Conservation (phyloP, 345 rosid species). For the Syzygium grande region DNA sequence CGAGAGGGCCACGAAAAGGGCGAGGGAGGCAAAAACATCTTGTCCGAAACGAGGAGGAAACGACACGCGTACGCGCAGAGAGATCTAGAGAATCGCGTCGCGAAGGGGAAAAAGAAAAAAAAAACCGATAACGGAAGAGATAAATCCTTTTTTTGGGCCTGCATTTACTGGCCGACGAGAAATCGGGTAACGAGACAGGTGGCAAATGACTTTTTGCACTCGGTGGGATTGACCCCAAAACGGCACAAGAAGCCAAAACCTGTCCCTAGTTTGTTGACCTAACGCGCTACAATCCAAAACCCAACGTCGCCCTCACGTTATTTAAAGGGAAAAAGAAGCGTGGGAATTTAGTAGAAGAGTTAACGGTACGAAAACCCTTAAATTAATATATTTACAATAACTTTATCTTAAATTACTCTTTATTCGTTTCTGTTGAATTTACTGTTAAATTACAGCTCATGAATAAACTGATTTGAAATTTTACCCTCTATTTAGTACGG, state of each 20-base stretch:
- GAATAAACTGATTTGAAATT: no score
- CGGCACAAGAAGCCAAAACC: constrained; percentile 26
- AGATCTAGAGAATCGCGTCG: neutral
- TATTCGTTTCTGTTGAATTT: no score
- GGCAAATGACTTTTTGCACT: neutral
- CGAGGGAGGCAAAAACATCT: neutral
- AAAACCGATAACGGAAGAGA: neutral
- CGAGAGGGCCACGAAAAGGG: neutral
- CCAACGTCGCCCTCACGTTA: constrained; percentile 12
- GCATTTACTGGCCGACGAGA: neutral
- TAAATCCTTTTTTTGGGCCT: neutral
- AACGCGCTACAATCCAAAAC: constrained; percentile 22
- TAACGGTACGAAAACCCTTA: no score
- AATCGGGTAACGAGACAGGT: neutral
- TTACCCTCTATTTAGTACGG: no score
- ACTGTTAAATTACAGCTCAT: no score
- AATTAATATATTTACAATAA: no score
- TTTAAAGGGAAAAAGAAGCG: neutral
- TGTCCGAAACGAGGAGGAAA: neutral
- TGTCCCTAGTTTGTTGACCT: constrained; percentile 42
- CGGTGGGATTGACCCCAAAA: constrained; percentile 6
- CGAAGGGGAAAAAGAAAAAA: no score
- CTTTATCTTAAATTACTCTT: no score
- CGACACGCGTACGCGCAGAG: neutral
- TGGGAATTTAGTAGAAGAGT: no score